A percentile compares a stretch with the other conserved stretches of the same genome.
Conservation (phyloP, 441 rosid species). For the Populus hybrid region DNA sequence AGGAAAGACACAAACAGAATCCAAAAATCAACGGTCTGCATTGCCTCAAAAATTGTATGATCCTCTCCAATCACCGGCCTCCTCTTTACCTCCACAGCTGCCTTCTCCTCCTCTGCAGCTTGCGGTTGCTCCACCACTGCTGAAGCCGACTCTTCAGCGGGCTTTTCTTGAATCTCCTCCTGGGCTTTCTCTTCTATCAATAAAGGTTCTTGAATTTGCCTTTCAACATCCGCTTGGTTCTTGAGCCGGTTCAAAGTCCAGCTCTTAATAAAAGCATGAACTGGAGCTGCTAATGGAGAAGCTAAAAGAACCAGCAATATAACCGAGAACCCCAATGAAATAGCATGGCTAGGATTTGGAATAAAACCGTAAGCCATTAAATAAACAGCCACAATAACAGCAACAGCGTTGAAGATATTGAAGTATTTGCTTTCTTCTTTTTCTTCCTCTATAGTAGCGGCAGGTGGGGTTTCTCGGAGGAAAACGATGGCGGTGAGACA, state of each 20-base stretch:
- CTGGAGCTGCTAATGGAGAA: slow-evolving; percentile 57
- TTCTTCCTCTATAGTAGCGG: slow-evolving; percentile 35
- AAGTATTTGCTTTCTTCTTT: slow-evolving; percentile 58
- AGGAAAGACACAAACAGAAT: slow-evolving; percentile 69
- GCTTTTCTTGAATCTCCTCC: not conserved
- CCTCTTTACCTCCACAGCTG: slow-evolving; percentile 27
- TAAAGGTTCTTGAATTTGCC: slow-evolving; percentile 36
- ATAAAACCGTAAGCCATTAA: slow-evolving; percentile 50
- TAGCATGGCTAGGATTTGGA: slow-evolving; percentile 24
- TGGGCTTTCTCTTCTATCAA: slow-evolving; percentile 18
- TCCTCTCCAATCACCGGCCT: slow-evolving; percentile 76
- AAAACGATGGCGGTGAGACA: slow-evolving; percentile 65
- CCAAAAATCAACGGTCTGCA: slow-evolving; percentile 77
- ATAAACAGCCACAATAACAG: slow-evolving; percentile 61
- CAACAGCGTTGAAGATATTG: slow-evolving; percentile 54
- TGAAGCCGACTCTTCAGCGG: not conserved
- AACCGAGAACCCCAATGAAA: slow-evolving; percentile 41
- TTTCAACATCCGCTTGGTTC: slow-evolving; percentile 43
- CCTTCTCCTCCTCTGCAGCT: slow-evolving; percentile 15
- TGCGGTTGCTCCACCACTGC: slow-evolving; percentile 14
- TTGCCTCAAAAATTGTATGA: slow-evolving; percentile 68
- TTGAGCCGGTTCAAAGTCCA: slow-evolving; percentile 19
- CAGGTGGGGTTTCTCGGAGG: slow-evolving; percentile 67
- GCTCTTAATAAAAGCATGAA: slow-evolving; percentile 34
- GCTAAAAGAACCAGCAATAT: slow-evolving; percentile 51